Percentiles rank a stretch among this genome's conserved stretches.
These are phyloP conservation scores for Peronospora tabacina DNA, from an alignment of 352 stramenopile genomes.

Conservation along the genomic window DNA sequence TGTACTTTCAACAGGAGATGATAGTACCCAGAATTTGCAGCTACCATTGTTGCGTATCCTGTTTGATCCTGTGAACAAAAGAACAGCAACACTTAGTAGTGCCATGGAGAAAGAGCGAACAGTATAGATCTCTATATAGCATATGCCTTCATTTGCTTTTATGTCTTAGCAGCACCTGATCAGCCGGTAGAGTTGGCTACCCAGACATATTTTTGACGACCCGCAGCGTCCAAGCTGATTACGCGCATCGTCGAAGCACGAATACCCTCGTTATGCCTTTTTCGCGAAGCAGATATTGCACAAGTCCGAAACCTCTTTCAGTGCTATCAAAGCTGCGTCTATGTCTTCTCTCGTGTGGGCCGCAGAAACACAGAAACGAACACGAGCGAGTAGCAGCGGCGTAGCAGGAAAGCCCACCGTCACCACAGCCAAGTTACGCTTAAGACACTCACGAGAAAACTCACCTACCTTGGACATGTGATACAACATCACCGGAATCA, in stretches of 20 bases:
- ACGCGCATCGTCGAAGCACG: neutral
- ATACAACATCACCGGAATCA: constrained; percentile 99
- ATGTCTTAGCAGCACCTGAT: constrained; percentile 1
- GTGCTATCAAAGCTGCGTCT: constrained; percentile 83
- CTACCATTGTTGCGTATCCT: too few relatives aligned
- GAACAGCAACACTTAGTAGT: neutral
- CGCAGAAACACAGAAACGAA: constrained; percentile 96
- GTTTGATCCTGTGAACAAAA: too few relatives aligned
- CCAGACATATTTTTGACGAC: neutral
- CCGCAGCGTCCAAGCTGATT: neutral
- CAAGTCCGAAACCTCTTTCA: constrained; percentile 88
- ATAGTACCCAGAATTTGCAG: too few relatives aligned
- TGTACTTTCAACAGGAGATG: too few relatives aligned
- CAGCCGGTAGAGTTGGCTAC: neutral
- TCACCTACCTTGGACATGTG: constrained; percentile 96
- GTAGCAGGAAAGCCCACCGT: constrained; percentile 96
- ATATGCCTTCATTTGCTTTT: neutral
- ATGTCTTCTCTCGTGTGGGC: constrained; percentile 91
- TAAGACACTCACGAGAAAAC: constrained; percentile 93
- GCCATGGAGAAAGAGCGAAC: neutral
- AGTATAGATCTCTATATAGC: constrained; percentile 11
- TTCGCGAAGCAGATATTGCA: constrained; percentile 68
- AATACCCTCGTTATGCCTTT: constrained; percentile 5
- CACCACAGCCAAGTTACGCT: constrained; percentile 94
- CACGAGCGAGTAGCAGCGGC: constrained; percentile 89